Base-by-base conservation (phyloP, 83 land plant genomes). In the Picea abies region DNA sequence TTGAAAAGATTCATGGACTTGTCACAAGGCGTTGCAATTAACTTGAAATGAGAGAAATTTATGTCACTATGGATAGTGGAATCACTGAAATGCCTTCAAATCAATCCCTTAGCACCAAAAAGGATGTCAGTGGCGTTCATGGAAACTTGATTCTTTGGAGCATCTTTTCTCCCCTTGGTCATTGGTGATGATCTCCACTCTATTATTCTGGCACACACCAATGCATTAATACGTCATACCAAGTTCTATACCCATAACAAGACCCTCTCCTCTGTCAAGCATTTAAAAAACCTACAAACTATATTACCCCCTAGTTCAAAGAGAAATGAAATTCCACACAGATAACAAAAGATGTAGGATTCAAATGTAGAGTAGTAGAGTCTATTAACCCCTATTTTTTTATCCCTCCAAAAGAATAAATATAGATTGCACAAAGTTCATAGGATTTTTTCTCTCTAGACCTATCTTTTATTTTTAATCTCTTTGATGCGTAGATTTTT, bases 91-190 rank as follows among this genome's bases (percentile, higher is more conserved):
- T 76, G 62, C 86, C 88, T 68, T 23, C 88, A 87, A 81, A 87
- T 87, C 66, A 87, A 47, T 29, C 88, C 70, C 75, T 84, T 87
- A 4, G 83, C 88, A 84, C 86, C 92, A 64, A 90, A 90, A 60
- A 90, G 90, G 12, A 90, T 90, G 84, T 90, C 88, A 82, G 65
- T 71, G 5, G 90, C 90, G 83, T 90, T 90, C 92, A 90, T 90
- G 70, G 90, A 90, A 61, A 88, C 92, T 83, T 90, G 92, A 52
- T 90, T 90, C 86, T 90, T 90, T 56, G 92, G 89, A 0, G 89
- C 92, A 63, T 87, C 92, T 90, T 25, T 89, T 76, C 85, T 90
- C 87, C 6, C 92, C 92, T 83, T 90, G 92, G 35, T 35, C 35
- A 35, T 35, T 35, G 35, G 35, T 2, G 35, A 35, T 35, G 35